Base-by-base conservation (phyloP, 2,329 filamentous ascomycete species). In the Phaeosphaeria sp. region DNA sequence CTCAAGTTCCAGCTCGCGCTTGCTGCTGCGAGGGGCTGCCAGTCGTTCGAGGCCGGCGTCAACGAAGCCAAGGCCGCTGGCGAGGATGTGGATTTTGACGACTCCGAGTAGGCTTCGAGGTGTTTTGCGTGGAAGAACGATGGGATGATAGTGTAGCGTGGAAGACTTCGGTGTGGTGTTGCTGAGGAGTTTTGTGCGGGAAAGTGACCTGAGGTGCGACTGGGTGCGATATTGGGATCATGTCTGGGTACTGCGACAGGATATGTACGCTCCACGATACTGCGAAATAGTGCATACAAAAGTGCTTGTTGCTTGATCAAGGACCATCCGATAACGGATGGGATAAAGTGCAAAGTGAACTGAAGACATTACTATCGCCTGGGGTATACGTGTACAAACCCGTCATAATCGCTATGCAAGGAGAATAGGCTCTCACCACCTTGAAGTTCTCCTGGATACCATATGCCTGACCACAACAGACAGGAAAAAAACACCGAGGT, bases 1-100 rank as follows among this genome's bases (percentile, higher is more conserved):
- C 64, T 74, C 58, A 59, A 55, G 43, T 68, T 70, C 27, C 63
- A 68, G 56, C 55, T 76, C 22, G 73, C 74, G 2, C 49, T 69
- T 22, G 56, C 51, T 18, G 66, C 65, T 20, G 71, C 70, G 2
- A 56, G 62, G 49, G 36, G 13, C 33, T 72, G 53, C 56, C 39
- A 52, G 4, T 66, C 63, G 9, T 73, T 66, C 24, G 56, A 62
- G n/a, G 44, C 52, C 22, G 59, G 33, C 5, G 48, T 57, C n/a
- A 49, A 44, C 43, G 60, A 42, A 25, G 60, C 55, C 3, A 51
- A 49, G 27, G 30, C 18, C 1, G 47, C 20, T 11, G 57, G 54
- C 6, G 50, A 25, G 18, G 55, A 49, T 1, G 51, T 39, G 11
- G 40, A 44, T 7, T 27, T 51, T 40, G 57, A 30, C 20, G 56